Conservation (phyloP, 768 basidiomycete genomes). For the Rhodotorula babjevae region DNA sequence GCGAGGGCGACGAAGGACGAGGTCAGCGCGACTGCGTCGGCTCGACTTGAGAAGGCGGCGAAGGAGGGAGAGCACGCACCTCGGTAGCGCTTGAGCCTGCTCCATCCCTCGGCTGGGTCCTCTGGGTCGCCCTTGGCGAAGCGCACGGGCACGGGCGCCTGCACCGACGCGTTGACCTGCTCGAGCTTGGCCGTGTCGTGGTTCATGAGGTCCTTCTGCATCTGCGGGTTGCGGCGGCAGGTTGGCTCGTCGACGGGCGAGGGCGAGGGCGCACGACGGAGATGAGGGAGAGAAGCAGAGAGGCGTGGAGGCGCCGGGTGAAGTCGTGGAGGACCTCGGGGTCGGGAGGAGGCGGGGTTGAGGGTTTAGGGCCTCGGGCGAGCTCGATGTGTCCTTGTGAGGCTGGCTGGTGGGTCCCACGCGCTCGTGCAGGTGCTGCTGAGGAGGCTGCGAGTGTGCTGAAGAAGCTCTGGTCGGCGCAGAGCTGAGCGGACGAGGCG, state of each 20-base stretch:
- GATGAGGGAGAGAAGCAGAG: not conserved
- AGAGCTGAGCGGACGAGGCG: no score
- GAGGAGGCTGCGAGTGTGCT: no score
- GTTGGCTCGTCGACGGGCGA: not conserved
- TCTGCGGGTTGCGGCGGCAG: not conserved
- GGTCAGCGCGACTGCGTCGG: not conserved
- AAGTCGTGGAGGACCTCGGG: no score
- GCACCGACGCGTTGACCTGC: not conserved
- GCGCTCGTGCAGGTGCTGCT: no score
- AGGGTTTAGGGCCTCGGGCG: no score
- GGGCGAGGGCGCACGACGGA: no score
- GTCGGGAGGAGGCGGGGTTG: no score
- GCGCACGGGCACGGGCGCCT: slow-evolving; percentile 16
- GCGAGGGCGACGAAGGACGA: no score
- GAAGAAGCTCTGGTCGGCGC: no score
- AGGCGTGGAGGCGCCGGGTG: not conserved
- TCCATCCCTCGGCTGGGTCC: slow-evolving; percentile 37
- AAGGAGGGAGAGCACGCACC: not conserved
- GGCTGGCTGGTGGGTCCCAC: no score
- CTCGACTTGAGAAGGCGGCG: not conserved
- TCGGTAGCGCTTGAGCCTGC: slow-evolving; percentile 32
- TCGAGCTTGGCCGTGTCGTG: slow-evolving; percentile 8
- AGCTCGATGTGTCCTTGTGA: no score
- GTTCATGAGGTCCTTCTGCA: not conserved
- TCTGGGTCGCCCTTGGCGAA: slow-evolving; percentile 38